Conservation (phyloP, 495 filamentous ascomycete species). For the Staphylotrichum longicolle region DNA sequence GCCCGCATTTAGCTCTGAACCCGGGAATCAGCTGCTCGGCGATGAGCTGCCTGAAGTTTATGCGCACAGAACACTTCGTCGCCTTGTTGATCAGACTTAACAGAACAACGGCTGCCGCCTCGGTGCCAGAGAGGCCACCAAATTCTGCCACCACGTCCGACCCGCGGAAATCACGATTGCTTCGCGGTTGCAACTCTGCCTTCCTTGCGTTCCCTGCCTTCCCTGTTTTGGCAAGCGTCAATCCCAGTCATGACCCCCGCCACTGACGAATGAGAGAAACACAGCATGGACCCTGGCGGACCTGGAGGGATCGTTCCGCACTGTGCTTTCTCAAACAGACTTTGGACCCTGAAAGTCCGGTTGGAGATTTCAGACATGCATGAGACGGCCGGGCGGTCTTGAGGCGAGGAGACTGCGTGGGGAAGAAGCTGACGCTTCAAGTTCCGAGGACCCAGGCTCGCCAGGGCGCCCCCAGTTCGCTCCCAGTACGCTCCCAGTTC, state of each 20-base stretch:
- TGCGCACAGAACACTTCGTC: too few relatives aligned
- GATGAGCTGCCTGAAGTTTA: too few relatives aligned
- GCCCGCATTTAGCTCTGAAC: background rate
- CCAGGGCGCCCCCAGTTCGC: too few relatives aligned
- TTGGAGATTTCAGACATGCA: background rate
- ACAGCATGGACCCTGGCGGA: background rate
- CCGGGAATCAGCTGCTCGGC: too few relatives aligned
- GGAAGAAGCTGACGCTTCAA: too few relatives aligned
- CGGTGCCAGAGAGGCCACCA: too few relatives aligned
- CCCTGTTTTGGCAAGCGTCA: slow-evolving; percentile 15
- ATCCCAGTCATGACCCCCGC: slow-evolving; percentile 5
- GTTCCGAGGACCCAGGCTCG: too few relatives aligned
- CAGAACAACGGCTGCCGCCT: too few relatives aligned
- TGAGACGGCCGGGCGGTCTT: background rate
- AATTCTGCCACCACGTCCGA: background rate
- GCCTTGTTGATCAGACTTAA: too few relatives aligned
- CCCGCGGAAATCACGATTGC: background rate
- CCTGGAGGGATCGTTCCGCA: background rate
- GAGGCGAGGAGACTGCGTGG: background rate
- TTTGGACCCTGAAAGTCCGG: background rate
- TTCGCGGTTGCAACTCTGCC: background rate
- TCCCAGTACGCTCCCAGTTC: too few relatives aligned
- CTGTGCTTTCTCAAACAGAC: background rate
- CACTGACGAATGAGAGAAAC: slow-evolving; percentile 8
- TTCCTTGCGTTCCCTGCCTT: background rate